These are phyloP conservation scores for Calycina marina DNA, from an alignment of 2,329 filamentous ascomycete species.

Conservation along the genomic window DNA sequence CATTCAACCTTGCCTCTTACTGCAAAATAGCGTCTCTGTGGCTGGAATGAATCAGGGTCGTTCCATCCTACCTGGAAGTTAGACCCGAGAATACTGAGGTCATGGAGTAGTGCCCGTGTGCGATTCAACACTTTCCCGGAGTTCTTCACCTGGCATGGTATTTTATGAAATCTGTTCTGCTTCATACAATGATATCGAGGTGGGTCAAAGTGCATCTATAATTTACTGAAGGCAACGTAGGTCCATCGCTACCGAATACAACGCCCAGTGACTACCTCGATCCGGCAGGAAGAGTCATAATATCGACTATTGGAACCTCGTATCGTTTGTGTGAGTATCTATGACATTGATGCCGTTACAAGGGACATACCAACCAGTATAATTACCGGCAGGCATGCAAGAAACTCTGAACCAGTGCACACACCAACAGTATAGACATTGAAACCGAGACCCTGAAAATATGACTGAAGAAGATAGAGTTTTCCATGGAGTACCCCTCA, in stretches of 20 bases:
- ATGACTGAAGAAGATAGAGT: conserved; percentile 37
- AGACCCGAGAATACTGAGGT: too few species aligned
- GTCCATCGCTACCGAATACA: conserved; percentile 48
- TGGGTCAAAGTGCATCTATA: too few species aligned
- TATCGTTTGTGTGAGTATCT: not conserved
- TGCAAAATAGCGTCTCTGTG: too few species aligned
- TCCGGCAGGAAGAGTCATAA: conserved; percentile 36
- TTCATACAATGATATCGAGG: too few species aligned
- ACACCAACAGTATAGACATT: conserved; percentile 37
- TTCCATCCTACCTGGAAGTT: too few species aligned
- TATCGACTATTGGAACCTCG: conserved; percentile 44
- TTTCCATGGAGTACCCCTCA: conserved; percentile 49
- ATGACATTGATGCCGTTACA: not conserved
- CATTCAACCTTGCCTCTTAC: too few species aligned
- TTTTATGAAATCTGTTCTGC: too few species aligned
- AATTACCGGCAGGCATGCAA: conserved; percentile 14
- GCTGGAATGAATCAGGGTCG: too few species aligned
- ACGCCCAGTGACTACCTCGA: conserved; percentile 41
- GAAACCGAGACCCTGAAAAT: conserved; percentile 36
- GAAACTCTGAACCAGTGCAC: conserved; percentile 12
- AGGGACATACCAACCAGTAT: conserved; percentile 15
- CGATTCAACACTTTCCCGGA: too few species aligned
- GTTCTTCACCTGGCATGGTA: too few species aligned
- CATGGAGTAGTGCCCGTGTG: too few species aligned
- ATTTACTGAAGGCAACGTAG: conserved; percentile 36